Percentiles rank a stretch among this genome's conserved stretches.
phyloP scores from a whole-genome alignment of 2,329 filamentous ascomycete genomes.

The Mycosphaerella sp. region DNA sequence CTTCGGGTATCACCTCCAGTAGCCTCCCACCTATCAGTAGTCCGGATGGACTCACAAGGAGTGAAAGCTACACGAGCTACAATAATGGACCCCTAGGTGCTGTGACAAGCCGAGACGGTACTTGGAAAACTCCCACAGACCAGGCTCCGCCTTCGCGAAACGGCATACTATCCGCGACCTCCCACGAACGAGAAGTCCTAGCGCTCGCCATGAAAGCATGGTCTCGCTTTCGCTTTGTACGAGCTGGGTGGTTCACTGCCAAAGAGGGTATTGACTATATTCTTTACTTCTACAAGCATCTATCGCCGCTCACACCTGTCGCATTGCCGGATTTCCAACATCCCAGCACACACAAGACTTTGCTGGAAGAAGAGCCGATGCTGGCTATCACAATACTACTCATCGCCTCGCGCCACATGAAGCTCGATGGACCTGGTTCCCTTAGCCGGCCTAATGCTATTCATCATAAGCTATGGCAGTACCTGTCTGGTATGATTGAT shows the following conservation, averaged over 20 bases:
- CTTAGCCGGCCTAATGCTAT: constrained; percentile 82
- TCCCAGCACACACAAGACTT: constrained; percentile 68
- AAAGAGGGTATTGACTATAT: constrained; percentile 91
- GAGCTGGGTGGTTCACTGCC: constrained; percentile 92
- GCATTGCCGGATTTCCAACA: constrained; percentile 84
- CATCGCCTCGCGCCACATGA: constrained; percentile 80
- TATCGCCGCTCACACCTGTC: constrained; percentile 89
- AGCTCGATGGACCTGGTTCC: constrained; percentile 71
- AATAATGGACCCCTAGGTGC: constrained; percentile 20
- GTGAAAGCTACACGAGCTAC: constrained; percentile 16
- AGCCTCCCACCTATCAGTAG: constrained; percentile 23
- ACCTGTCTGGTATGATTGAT: constrained; percentile 91
- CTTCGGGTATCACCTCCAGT: constrained; percentile 20
- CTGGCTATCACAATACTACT: constrained; percentile 86
- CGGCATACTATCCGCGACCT: constrained; percentile 22
- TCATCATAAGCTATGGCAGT: constrained; percentile 92
- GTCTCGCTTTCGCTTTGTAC: constrained; percentile 88
- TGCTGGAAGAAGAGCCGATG: constrained; percentile 88
- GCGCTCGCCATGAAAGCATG: constrained; percentile 75
- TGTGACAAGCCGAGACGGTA: constrained; percentile 21
- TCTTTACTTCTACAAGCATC: constrained; percentile 88
- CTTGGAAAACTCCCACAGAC: constrained; percentile 25
- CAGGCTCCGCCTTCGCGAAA: constrained; percentile 16
- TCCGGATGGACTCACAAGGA: constrained; percentile 17
- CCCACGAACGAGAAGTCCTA: constrained; percentile 34